Base-by-base conservation (phyloP, 2,329 filamentous ascomycete species). In the Cladosporium colombiae region DNA sequence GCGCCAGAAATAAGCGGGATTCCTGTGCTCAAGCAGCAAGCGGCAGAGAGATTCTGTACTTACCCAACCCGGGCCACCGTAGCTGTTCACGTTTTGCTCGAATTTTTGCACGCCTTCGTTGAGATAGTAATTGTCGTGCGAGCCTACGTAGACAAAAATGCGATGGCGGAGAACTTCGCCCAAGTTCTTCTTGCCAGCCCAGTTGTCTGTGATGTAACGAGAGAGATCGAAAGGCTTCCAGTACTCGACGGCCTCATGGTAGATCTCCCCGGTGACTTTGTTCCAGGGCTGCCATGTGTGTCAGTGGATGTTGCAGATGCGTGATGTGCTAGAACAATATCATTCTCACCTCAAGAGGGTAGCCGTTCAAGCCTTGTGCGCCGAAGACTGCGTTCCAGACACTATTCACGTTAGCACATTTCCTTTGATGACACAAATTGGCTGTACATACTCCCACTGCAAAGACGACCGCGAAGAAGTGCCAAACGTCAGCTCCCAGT, bases 201-300 rank as follows among this genome's bases (percentile, higher is more conserved):
- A 79, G 58, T 79, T 77, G 37, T 65, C 69, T 8, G 72, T 71
- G 37, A 79, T 68, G 52, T 77, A 76, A 60, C 76, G 55, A 16
- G 71, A 70, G 3, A 79, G 69, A 65, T 79, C 78, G 40, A 78
- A 73, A 0, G 71, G 72, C 64, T 77, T 78, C 78, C 78, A 79
- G 66, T 72, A 72, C 31, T 75, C 70, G 0, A 79, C 76, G 4
- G 76, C 77, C 18, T 74, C 75, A 0, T 70, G 75, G 55, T 77
- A 78, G 6, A 79, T 76, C 37, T 79, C 76, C 16, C 77, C 77
- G 0, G 76, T 78, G 29, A 78, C 75, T 64, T 79, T 79, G 66
- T 79, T 74, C 78, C 78, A 78, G 0, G 78, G 61, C 33, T 64
- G 29, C 14, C 23, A 58, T 1, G 13, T 5, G 8, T n/a, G 33